phyloP scores from a whole-genome alignment of 805 yeast species.

The Lachancea nothofagi region DNA sequence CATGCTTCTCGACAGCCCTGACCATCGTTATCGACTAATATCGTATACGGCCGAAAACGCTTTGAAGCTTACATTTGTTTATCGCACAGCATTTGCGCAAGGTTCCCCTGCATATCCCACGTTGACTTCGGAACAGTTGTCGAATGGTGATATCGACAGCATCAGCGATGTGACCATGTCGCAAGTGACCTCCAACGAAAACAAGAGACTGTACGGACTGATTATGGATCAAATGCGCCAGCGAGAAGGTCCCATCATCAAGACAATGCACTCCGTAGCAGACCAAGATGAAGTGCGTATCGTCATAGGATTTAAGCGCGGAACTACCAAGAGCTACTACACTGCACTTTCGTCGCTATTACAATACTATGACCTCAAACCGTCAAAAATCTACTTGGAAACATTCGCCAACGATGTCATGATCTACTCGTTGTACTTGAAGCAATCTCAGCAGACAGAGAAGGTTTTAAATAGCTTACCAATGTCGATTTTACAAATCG shows the following conservation, averaged over 20 bases:
- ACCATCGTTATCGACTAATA: constrained; percentile 63
- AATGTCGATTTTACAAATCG: constrained; percentile 78
- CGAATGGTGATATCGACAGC: constrained; percentile 45
- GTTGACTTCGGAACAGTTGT: constrained; percentile 23
- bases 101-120: constrained; percentile 17
- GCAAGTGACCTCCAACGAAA: constrained; percentile 71
- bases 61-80: constrained; percentile 52
- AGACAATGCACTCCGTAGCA: constrained; percentile 67
- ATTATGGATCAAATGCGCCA: constrained; percentile 62
- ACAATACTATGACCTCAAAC: constrained; percentile 77
- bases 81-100: constrained; percentile 54
- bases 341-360: constrained; percentile 83
- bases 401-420: constrained; percentile 87
- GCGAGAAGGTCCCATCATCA: constrained; percentile 90
- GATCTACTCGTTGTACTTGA: constrained; percentile 78
- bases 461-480: constrained; percentile 39
- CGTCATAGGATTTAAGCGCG: constrained; percentile 81
- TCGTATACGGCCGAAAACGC: constrained; percentile 41
- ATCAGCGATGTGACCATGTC: constrained; percentile 78
- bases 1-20: constrained; percentile 59
- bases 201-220: constrained; percentile 69
- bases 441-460: constrained; percentile 47
- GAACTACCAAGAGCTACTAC: constrained; percentile 79
- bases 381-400: constrained; percentile 89
- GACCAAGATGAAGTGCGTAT: constrained; percentile 80